These are phyloP conservation scores for Curvularia hawaiiensis DNA, from an alignment of 2,329 filamentous ascomycete species.

Conservation along the genomic window DNA sequence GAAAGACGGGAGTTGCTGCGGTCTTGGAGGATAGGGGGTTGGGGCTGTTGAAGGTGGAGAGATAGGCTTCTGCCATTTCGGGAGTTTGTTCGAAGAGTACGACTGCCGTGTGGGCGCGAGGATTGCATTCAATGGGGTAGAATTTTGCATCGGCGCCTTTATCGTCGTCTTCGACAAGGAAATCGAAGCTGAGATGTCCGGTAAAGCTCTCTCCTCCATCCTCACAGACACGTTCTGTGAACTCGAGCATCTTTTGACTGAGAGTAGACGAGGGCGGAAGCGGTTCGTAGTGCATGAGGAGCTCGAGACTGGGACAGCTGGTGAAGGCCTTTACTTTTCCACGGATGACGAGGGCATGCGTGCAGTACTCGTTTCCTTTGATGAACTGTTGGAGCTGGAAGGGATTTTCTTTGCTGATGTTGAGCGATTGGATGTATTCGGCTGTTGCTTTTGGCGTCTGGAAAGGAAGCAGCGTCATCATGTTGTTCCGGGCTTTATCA, in stretches of 20 bases:
- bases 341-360: constrained; percentile 69
- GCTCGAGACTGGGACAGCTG: constrained; percentile 66
- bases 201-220: constrained; percentile 60
- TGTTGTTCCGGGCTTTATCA: constrained; percentile 63
- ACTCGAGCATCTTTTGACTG: constrained; percentile 64
- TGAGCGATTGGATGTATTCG: constrained; percentile 59
- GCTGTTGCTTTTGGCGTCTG: constrained; percentile 59
- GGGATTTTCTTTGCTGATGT: constrained; percentile 59
- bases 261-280: constrained; percentile 62
- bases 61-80: constrained; percentile 37
- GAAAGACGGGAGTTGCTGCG: constrained; percentile 21
- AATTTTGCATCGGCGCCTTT: constrained; percentile 49
- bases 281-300: constrained; percentile 69
- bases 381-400: constrained; percentile 76
- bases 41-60: constrained; percentile 31
- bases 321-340: constrained; percentile 70
- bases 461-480: constrained; percentile 68
- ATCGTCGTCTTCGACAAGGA: constrained; percentile 61
- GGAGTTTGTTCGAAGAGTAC: constrained; percentile 59
- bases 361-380: constrained; percentile 68
- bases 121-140: constrained; percentile 75
- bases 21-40: constrained; percentile 9
- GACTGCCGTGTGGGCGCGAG: constrained; percentile 70
- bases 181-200: constrained; percentile 75
- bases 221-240: constrained; percentile 64